phyloP scores from a whole-genome alignment of 176 grass and related monocot genomes.

The Juncus effusus region DNA sequence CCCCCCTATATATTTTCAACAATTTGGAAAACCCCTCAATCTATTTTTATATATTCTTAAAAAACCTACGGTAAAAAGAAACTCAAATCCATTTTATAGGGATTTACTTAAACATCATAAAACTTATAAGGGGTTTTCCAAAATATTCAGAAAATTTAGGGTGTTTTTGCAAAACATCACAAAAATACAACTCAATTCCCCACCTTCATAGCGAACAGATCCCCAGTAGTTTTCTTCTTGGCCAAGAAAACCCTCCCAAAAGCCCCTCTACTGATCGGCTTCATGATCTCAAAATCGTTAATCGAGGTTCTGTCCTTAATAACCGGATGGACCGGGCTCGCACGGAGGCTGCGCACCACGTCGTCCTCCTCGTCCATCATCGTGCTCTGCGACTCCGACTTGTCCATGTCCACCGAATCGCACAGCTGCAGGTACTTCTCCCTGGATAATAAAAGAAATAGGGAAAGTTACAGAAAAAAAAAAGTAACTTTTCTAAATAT shows the following conservation, averaged over 20 bases:
- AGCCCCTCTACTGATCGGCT: constrained; percentile 97
- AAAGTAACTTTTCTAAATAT: not conserved
- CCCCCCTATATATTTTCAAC: too few species aligned
- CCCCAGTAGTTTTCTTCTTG: constrained; percentile 98
- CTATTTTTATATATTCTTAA: too few species aligned
- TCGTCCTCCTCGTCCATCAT: constrained; percentile 99
- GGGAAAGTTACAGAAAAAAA: not conserved
- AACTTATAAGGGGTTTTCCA: not conserved
- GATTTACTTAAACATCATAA: too few species aligned
- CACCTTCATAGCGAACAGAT: constrained; percentile 99
- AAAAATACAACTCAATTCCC: constrained; percentile 1
- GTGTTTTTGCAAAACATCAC: constrained; percentile 1
- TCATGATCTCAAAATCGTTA: constrained; percentile 99
- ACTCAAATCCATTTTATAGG: too few species aligned
- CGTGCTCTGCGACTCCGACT: constrained; percentile 78
- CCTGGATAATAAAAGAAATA: constrained; percentile 33
- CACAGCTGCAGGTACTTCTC: constrained; percentile 99
- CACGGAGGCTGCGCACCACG: constrained; percentile 84
- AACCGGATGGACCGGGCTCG: constrained; percentile 84
- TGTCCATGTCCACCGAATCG: constrained; percentile 89
- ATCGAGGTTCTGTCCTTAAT: constrained; percentile 96
- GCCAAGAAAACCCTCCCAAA: constrained; percentile 98
- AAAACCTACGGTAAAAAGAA: too few species aligned
- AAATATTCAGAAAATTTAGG: constrained; percentile 4
- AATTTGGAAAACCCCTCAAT: too few species aligned